Percentiles rank a stretch among this genome's conserved stretches.
Conservation (phyloP, 2,329 filamentous ascomycete species). For the Epichloe uncinata region DNA sequence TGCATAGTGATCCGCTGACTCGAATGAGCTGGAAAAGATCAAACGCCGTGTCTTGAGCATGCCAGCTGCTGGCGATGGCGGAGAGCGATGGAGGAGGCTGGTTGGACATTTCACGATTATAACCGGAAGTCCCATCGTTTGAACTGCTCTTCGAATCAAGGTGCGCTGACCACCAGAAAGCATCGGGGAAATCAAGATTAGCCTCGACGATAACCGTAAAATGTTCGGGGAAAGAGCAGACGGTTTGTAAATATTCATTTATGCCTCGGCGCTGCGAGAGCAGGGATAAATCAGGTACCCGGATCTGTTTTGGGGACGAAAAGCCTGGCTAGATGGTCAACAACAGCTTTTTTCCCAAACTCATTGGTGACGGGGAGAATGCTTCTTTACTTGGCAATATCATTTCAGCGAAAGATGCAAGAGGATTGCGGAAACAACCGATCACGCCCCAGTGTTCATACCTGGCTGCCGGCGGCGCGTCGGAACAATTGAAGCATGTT, state of each 20-base stretch:
- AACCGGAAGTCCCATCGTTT: slow-evolving; percentile 7
- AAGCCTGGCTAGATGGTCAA: slow-evolving; percentile 20
- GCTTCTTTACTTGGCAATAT: slow-evolving; percentile 34
- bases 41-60: slow-evolving; percentile 33
- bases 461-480: slow-evolving; percentile 21
- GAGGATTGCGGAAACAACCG: slow-evolving; percentile 37
- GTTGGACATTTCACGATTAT: slow-evolving; percentile 21
- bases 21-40: slow-evolving; percentile 40
- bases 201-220: slow-evolving; percentile 28
- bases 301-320: slow-evolving; percentile 33
- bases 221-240: slow-evolving; percentile 28
- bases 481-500: slow-evolving; percentile 34
- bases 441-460: slow-evolving; percentile 34
- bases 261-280: slow-evolving; percentile 34
- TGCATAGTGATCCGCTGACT: slow-evolving; percentile 35
- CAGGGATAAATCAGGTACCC: slow-evolving; percentile 37
- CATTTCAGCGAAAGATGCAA: slow-evolving; percentile 33
- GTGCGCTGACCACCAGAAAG: slow-evolving; percentile 45
- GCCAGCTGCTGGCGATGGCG: slow-evolving; percentile 38
- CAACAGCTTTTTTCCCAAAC: neutral
- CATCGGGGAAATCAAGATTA: slow-evolving; percentile 39
- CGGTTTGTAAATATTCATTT: slow-evolving; percentile 37
- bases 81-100: slow-evolving; percentile 35
- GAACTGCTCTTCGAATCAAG: slow-evolving; percentile 20
- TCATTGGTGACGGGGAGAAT: neutral